A percentile compares a stretch with the other conserved stretches of the same genome.
Evolutionary conservation across 2,329 filamentous ascomycete genomes (phyloP).

Genomic region (Cladosporium sp.): DNA sequence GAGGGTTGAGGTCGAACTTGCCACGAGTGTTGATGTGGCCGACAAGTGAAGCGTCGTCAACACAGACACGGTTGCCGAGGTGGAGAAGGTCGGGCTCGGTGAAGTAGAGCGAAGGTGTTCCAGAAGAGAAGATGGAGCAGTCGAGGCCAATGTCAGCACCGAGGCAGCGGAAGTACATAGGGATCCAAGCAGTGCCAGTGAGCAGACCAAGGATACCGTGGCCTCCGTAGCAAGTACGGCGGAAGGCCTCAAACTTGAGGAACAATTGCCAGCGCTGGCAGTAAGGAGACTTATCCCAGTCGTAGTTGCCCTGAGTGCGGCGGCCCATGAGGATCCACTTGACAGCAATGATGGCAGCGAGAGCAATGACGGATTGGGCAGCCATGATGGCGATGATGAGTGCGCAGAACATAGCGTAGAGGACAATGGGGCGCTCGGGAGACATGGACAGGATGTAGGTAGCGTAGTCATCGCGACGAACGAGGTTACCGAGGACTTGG

Average conservation of each 20-base stretch:
- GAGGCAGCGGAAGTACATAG: constrained; percentile 55
- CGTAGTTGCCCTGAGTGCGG: constrained; percentile 54
- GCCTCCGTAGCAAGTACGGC: constrained; percentile 52
- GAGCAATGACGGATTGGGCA: constrained; percentile 46
- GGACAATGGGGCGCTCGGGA: constrained; percentile 36
- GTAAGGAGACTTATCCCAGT: constrained; percentile 58
- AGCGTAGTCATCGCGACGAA: constrained; percentile 26
- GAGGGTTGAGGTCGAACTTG: constrained; percentile 56
- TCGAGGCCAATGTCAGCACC: constrained; percentile 57
- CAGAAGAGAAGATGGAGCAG: constrained; percentile 57
- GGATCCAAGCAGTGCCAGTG: constrained; percentile 55
- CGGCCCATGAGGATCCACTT: constrained; percentile 57
- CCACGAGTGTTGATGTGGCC: constrained; percentile 59
- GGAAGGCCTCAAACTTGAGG: constrained; percentile 53
- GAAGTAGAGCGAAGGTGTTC: constrained; percentile 54
- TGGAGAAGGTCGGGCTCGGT: constrained; percentile 59
- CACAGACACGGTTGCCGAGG: constrained; percentile 53
- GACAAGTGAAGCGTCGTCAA: constrained; percentile 59
- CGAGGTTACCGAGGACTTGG: constrained; percentile 46
- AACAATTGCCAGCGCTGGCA: constrained; percentile 61
- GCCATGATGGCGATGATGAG: constrained; percentile 48
- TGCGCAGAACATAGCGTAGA: constrained; percentile 45
- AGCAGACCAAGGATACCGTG: constrained; percentile 55
- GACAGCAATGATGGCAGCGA: constrained; percentile 46
- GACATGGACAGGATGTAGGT: constrained; percentile 20